Base-by-base conservation (phyloP, 2,329 filamentous ascomycete species). In the Pleomassaria siparia region DNA sequence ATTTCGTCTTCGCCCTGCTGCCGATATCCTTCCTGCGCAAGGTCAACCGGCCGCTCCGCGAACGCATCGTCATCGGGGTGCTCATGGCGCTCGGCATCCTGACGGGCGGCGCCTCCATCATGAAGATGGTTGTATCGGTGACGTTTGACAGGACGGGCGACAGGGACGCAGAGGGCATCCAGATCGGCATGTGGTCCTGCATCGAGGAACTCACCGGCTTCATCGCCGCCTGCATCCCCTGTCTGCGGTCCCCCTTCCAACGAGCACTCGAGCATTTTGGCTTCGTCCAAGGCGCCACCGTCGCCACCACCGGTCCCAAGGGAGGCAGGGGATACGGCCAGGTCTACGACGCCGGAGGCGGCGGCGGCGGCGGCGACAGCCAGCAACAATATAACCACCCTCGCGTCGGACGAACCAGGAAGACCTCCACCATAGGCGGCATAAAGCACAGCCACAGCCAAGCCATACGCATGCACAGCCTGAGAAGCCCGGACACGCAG, bases 1-100 rank as follows among this genome's bases (percentile, higher is more conserved):
- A 61, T 35, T 51, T 56, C 44, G 44, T 59, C 32, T 47, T 59
- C 46, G 47, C 58, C 5, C 36, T 59, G 1, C 28, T 61, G 2
- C 56, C 56, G 0, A 54, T 61, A 13, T 51, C 49, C 10, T 61
- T 59, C 46, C 49, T 61, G 16, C 48, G 54, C 3, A 59, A 61
- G 20, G 49, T 61, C 9, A 47, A 55, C 15, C 46, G 50, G 18
- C 58, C 58, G 11, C 40, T 57, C 10, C 56, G 56, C 11, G 52
- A 59, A 40, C 50, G 54, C 29, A 35, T 47, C 39, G 44, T 59
- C 28, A 55, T 61, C 29, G 50, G 50, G 15, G n/a, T 47, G 5
- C 49, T 61, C 2, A 59, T 61, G 56, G 46, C 33, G 7, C 42
- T 61, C 12, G 58, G 58, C n/a, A 26, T 58, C 26, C 50, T 61